Percentiles rank a stretch among this genome's conserved stretches.
Evolutionary conservation across 257 asterid genomes (phyloP).

Genomic region (Echites panduratus): DNA sequence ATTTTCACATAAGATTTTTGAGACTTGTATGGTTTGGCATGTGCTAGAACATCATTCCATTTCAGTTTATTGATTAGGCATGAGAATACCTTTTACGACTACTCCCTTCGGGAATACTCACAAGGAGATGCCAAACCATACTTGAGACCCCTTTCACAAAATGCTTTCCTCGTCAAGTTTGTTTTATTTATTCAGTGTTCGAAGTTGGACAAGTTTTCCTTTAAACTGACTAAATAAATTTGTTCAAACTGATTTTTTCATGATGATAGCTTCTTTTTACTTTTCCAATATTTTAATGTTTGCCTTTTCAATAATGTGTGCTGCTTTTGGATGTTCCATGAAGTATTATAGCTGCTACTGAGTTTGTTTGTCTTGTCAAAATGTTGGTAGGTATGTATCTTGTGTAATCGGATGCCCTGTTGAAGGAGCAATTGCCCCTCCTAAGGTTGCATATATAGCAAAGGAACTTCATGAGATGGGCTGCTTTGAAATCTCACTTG

Average conservation of each 20-base stretch:
- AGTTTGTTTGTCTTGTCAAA: conserved; percentile 20
- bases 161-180: not conserved
- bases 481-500: conserved; percentile 89
- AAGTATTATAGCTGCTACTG: conserved; percentile 3
- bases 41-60: not conserved
- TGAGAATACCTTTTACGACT: not conserved
- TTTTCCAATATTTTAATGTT: not conserved
- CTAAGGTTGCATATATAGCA: conserved; percentile 81
- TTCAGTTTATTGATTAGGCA: not conserved
- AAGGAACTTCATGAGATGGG: conserved; percentile 94
- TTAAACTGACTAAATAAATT: not conserved
- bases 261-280: not conserved
- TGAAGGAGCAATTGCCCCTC: conserved; percentile 71
- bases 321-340: not conserved
- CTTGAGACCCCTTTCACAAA: not conserved
- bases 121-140: not conserved
- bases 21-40: not conserved
- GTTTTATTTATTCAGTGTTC: not conserved
- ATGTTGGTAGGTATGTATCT: conserved; percentile 60
- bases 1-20: not conserved
- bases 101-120: not conserved
- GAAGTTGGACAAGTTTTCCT: not conserved
- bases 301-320: not conserved
- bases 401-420: conserved; percentile 89
- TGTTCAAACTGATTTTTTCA: not conserved